phyloP scores from a whole-genome alignment of 306 rosid species.

The Mimosa pudica region DNA sequence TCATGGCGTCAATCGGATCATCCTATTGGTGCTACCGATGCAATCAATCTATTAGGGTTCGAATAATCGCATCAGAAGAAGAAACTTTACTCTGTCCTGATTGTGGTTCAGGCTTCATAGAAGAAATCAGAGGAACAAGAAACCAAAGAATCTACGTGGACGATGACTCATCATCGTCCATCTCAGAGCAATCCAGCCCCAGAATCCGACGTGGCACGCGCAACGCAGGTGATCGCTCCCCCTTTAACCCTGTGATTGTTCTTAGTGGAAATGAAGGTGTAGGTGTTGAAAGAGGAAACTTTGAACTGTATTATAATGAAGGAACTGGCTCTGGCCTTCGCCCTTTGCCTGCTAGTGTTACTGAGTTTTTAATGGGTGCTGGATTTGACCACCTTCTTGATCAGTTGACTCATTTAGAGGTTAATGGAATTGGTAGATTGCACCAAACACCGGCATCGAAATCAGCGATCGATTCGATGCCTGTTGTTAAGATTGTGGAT shows the following conservation, averaged over 20 bases:
- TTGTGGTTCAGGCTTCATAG: slow-evolving; percentile 59
- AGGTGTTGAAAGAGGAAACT: slow-evolving; percentile 50
- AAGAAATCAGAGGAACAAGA: slow-evolving; percentile 40
- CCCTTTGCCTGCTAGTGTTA: slow-evolving; percentile 55
- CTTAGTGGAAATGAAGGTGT: slow-evolving; percentile 53
- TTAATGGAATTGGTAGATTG: slow-evolving; percentile 42
- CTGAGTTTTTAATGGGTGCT: slow-evolving; percentile 68
- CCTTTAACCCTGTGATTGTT: slow-evolving; percentile 65
- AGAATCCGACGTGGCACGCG: slow-evolving; percentile 47
- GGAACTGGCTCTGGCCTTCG: slow-evolving; percentile 63
- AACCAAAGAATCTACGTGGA: slow-evolving; percentile 24
- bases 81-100: slow-evolving; percentile 55
- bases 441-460: slow-evolving; percentile 69
- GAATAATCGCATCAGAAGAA: slow-evolving; percentile 42
- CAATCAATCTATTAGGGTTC: slow-evolving; percentile 49
- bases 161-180: slow-evolving; percentile 23
- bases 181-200: slow-evolving; percentile 41
- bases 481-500: slow-evolving; percentile 53
- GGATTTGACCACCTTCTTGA: slow-evolving; percentile 69
- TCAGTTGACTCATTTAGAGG: slow-evolving; percentile 59
- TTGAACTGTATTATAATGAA: slow-evolving; percentile 69
- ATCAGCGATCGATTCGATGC: slow-evolving; percentile 71
- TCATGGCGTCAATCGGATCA: slow-evolving; percentile 53
- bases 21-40: slow-evolving; percentile 69
- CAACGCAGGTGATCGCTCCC: slow-evolving; percentile 58